A percentile compares a stretch with the other conserved stretches of the same genome.
phyloP scores from a whole-genome alignment of 768 basidiomycete species.

The Paxillus ammoniavirescens region DNA sequence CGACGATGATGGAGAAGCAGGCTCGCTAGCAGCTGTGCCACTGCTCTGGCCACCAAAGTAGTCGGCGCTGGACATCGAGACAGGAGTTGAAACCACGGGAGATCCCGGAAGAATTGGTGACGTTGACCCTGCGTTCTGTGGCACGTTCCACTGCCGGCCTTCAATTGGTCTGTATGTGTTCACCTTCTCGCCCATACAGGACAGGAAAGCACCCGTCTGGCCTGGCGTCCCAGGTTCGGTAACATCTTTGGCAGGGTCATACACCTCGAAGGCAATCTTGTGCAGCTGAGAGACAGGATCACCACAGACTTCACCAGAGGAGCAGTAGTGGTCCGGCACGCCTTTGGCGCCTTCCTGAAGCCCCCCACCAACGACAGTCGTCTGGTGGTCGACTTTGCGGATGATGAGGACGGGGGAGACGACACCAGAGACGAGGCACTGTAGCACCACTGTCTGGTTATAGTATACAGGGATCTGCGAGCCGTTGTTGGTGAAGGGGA shows the following conservation, averaged over 20 bases:
- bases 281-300: slow-evolving; percentile 95
- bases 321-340: slow-evolving; percentile 79
- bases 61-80: slow-evolving; percentile 53
- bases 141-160: slow-evolving; percentile 73
- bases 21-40: slow-evolving; percentile 58
- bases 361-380: slow-evolving; percentile 88
- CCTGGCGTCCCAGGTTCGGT: slow-evolving; percentile 81
- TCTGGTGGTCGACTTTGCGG: slow-evolving; percentile 89
- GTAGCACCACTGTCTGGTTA: slow-evolving; percentile 93
- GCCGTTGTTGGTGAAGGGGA: slow-evolving; percentile 79
- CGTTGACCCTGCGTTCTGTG: slow-evolving; percentile 40
- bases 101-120: slow-evolving; percentile 68
- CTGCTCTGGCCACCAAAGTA: slow-evolving; percentile 51
- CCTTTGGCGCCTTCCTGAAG: slow-evolving; percentile 84
- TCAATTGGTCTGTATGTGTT: slow-evolving; percentile 87
- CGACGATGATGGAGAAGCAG: slow-evolving; percentile 57
- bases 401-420: slow-evolving; percentile 93
- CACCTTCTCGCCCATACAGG: slow-evolving; percentile 92
- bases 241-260: slow-evolving; percentile 63
- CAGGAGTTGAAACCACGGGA: slow-evolving; percentile 64
- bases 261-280: slow-evolving; percentile 94
- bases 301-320: slow-evolving; percentile 84
- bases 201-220: slow-evolving; percentile 76
- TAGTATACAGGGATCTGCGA: slow-evolving; percentile 91
- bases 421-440: slow-evolving; percentile 91